These are phyloP conservation scores for Kalanchoe fedtschenkoi DNA, from an alignment of 164 flowering plant genomes.

Conservation along the genomic window DNA sequence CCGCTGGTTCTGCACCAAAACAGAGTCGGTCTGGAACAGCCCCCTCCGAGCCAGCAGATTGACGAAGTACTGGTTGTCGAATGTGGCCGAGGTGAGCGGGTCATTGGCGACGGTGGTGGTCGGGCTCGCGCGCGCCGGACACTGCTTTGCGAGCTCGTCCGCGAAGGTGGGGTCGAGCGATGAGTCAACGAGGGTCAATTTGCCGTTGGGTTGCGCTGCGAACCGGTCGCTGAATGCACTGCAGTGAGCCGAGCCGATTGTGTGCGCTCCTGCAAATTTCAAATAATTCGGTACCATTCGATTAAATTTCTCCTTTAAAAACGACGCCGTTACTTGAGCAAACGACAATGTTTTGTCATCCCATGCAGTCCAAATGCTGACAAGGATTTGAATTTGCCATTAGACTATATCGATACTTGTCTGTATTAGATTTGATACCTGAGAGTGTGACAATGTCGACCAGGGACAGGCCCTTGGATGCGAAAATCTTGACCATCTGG, in stretches of 20 bases:
- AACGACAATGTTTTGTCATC: no score
- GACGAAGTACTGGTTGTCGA: constrained; percentile 62
- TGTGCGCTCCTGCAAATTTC: constrained; percentile 61
- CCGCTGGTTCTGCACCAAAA: constrained; percentile 32
- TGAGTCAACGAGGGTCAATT: constrained; percentile 32
- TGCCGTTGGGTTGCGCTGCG: constrained; percentile 36
- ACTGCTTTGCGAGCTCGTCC: constrained; percentile 28
- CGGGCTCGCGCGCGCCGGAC: constrained; percentile 36
- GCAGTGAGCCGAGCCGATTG: constrained; percentile 70
- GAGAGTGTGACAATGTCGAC: constrained; percentile 65
- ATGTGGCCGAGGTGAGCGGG: constrained; percentile 37
- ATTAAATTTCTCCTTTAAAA: not conserved
- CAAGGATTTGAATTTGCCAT: not conserved
- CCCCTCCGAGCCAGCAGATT: constrained; percentile 45
- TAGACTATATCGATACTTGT: no score
- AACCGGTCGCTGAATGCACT: constrained; percentile 61
- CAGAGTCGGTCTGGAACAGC: constrained; percentile 67
- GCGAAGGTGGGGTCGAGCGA: constrained; percentile 52
- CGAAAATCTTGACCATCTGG: constrained; percentile 50
- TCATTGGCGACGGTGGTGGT: constrained; percentile 42
- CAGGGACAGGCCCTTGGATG: constrained; percentile 63
- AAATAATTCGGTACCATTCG: not conserved
- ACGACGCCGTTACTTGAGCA: not conserved
- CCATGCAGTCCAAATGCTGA: no score
- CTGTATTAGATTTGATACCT: no score